Percentiles rank a stretch among this genome's conserved stretches.
Conservation (phyloP, 148 eudicot genomes). For the Chenopodium formosanum region DNA sequence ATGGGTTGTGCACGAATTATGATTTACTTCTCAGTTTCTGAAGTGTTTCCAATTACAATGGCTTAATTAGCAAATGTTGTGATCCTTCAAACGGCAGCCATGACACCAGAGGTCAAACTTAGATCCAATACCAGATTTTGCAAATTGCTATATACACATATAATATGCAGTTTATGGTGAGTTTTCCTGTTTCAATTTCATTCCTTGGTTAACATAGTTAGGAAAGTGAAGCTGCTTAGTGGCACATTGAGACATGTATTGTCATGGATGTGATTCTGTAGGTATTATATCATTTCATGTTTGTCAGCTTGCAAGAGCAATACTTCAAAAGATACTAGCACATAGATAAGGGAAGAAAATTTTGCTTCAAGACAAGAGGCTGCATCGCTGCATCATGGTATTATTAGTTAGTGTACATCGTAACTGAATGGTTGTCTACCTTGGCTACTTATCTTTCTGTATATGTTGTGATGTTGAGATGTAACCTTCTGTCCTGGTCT, state of each 20-base stretch:
- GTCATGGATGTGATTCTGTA: not conserved
- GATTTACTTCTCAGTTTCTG: no score
- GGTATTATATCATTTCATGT: constrained; percentile 16
- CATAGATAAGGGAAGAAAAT: no score
- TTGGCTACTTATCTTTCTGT: not conserved
- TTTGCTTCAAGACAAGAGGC: not conserved
- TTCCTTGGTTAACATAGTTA: no score
- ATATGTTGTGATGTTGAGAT: constrained; percentile 8
- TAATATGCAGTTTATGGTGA: constrained; percentile 1
- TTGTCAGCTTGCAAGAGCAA: not conserved
- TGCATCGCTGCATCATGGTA: not conserved
- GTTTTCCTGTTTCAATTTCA: not conserved
- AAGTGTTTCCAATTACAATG: no score
- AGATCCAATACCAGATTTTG: not conserved
- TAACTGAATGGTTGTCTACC: not conserved
- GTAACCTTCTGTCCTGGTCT: not conserved
- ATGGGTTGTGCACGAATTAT: no score
- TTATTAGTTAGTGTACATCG: not conserved
- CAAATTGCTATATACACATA: not conserved
- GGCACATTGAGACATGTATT: no score
- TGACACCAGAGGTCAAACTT: constrained; percentile 14
- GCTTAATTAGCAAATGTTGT: no score
- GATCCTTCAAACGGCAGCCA: constrained; percentile 15
- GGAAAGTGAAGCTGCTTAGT: not conserved
- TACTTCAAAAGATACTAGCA: no score